Evolutionary conservation across 1,284 basidiomycete species (phyloP).

Genomic region (Ustilago shanxiensis): DNA sequence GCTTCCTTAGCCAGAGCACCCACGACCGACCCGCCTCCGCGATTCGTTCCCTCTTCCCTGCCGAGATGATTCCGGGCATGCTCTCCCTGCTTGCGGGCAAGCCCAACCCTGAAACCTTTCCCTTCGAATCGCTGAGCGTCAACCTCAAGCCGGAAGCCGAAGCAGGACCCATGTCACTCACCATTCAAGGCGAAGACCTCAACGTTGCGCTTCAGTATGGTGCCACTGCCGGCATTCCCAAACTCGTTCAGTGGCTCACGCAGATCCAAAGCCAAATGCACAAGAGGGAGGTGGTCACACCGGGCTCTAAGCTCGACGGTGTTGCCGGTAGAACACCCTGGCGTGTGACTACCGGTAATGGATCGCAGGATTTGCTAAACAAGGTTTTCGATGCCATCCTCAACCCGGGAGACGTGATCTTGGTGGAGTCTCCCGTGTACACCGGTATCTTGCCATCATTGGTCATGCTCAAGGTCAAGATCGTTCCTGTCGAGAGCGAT

Average conservation of each 20-base stretch:
- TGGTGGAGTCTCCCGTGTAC: constrained; percentile 89
- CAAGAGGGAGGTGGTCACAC: constrained; percentile 73
- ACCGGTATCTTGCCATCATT: constrained; percentile 63
- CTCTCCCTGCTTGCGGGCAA: constrained; percentile 80
- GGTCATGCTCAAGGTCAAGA: constrained; percentile 44
- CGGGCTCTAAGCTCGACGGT: constrained; percentile 49
- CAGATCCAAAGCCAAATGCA: constrained; percentile 76
- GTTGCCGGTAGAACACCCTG: constrained; percentile 72
- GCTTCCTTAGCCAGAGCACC: constrained; percentile 36
- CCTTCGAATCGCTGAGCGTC: constrained; percentile 80
- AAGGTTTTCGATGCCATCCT: constrained; percentile 75
- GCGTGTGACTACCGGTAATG: constrained; percentile 82
- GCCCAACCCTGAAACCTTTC: constrained; percentile 91
- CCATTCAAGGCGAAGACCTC: constrained; percentile 68
- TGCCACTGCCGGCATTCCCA: constrained; percentile 79
- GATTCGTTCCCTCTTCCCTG: constrained; percentile 78
- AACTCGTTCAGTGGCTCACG: constrained; percentile 77
- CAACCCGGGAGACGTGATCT: constrained; percentile 83
- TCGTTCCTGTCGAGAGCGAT: constrained; percentile 80
- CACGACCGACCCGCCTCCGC: constrained; percentile 45
- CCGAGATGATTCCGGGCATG: constrained; percentile 82
- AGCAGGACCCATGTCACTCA: constrained; percentile 55
- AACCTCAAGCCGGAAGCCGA: constrained; percentile 71
- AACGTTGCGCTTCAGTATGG: constrained; percentile 72
- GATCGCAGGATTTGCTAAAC: constrained; percentile 88